Percentiles rank a stretch among this genome's conserved stretches.
These are phyloP conservation scores for Cladosporium sp. DNA, from an alignment of 2,329 filamentous ascomycete species.

Conservation along the genomic window DNA sequence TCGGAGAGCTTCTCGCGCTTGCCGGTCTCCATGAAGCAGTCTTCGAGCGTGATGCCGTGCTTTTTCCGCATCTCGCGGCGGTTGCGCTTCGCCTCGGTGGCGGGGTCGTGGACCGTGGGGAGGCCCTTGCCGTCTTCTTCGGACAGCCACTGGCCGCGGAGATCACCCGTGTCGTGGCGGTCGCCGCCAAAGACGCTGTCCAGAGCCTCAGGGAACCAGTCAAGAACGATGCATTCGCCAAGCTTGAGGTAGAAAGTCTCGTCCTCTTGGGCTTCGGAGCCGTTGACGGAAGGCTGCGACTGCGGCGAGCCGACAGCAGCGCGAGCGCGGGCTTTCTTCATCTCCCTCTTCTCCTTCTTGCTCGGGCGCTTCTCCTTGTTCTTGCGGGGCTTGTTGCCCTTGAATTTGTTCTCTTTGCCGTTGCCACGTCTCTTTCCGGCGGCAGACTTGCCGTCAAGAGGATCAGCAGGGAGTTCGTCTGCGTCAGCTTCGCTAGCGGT, in stretches of 20 bases:
- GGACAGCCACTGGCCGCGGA: slow-evolving; percentile 50
- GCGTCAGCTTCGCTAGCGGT: slow-evolving; percentile 9
- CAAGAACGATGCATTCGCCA: slow-evolving; percentile 78
- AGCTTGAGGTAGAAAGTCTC: slow-evolving; percentile 53
- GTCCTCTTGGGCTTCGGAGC: slow-evolving; percentile 15
- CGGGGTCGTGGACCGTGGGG: slow-evolving; percentile 50
- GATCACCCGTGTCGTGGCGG: slow-evolving; percentile 39
- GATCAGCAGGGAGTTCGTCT: slow-evolving; percentile 16
- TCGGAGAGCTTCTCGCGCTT: slow-evolving; percentile 90
- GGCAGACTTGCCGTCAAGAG: slow-evolving; percentile 2
- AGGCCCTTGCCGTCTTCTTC: slow-evolving; percentile 51
- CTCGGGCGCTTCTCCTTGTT: slow-evolving; percentile 9
- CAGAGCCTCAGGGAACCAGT: slow-evolving; percentile 70
- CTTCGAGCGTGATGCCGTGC: slow-evolving; percentile 74
- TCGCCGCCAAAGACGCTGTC: slow-evolving; percentile 60
- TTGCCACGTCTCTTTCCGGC: slow-evolving; percentile 10
- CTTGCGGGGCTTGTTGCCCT: slow-evolving; percentile 12
- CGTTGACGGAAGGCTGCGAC: slow-evolving; percentile 2
- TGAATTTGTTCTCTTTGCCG: slow-evolving; percentile 18
- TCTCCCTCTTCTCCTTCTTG: slow-evolving; percentile 15
- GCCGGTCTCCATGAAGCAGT: slow-evolving; percentile 91
- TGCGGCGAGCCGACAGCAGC: slow-evolving; percentile 1
- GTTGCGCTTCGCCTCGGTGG: slow-evolving; percentile 57
- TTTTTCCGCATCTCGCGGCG: slow-evolving; percentile 61
- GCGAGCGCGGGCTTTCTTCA: slow-evolving; percentile 1